Percentiles rank a stretch among this genome's conserved stretches.
These are phyloP conservation scores for Hysterium pulicare DNA, from an alignment of 2,329 filamentous ascomycete species.

Conservation along the genomic window DNA sequence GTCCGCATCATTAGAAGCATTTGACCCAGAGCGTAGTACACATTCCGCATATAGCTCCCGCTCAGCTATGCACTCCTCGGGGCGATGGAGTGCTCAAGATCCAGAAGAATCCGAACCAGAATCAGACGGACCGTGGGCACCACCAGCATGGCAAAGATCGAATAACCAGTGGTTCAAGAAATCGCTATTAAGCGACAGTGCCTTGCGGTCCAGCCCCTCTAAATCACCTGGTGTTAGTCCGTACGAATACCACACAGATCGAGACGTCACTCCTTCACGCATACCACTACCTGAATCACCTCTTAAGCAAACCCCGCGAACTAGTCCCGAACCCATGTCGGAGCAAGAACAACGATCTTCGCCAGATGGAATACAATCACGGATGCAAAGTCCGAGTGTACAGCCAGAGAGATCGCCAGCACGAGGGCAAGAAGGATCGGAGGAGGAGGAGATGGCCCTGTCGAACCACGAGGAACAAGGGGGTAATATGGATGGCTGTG, in stretches of 20 bases:
- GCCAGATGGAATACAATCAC: slow-evolving; percentile 31
- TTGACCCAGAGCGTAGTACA: slow-evolving; percentile 36
- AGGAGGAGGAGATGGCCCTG: slow-evolving; percentile 19
- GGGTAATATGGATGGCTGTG: slow-evolving; percentile 32
- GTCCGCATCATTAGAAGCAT: slow-evolving; percentile 37
- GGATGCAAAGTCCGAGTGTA: slow-evolving; percentile 29
- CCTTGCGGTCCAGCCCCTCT: slow-evolving; percentile 41
- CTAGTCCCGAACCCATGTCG: slow-evolving; percentile 48
- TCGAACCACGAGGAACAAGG: slow-evolving; percentile 27
- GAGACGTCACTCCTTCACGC: slow-evolving; percentile 52
- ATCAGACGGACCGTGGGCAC: slow-evolving; percentile 57
- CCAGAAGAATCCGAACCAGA: slow-evolving; percentile 45
- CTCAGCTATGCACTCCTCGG: slow-evolving; percentile 59
- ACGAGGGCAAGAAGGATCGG: slow-evolving; percentile 12
- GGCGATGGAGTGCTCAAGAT: slow-evolving; percentile 33
- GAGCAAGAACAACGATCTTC: slow-evolving; percentile 27
- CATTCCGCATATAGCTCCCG: slow-evolving; percentile 47
- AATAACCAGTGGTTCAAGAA: slow-evolving; percentile 58
- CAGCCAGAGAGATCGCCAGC: slow-evolving; percentile 18
- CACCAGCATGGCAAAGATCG: slow-evolving; percentile 60
- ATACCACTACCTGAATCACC: slow-evolving; percentile 61
- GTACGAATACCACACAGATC: slow-evolving; percentile 55
- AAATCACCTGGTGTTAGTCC: slow-evolving; percentile 58
- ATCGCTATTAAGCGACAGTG: slow-evolving; percentile 37
- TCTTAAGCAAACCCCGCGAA: slow-evolving; percentile 52